Evolutionary conservation across 192 early-diverging fungal species (phyloP), one percentile per base, ranked within the genome.

Genomic region (Ambispora gerdemannii): DNA sequence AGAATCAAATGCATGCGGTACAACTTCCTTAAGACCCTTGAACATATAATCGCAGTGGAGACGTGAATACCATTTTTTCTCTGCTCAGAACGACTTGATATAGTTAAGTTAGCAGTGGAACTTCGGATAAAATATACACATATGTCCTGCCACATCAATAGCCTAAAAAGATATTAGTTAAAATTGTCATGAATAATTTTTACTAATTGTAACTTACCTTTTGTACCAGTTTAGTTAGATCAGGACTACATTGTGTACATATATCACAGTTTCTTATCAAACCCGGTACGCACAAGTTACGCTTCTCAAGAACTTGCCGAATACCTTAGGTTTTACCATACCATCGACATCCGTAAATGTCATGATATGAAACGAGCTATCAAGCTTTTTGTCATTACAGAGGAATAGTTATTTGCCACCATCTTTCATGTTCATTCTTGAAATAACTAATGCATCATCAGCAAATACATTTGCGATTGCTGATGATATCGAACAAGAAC

Each of bases 251-350:
- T 38, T 27, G 27, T 49, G 19, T 61, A 36, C 63, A 73, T 36
- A 24, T 55, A 52, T 51, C 28, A 28, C 63, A 73, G 35, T 53
- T 52, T 58, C 24, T 73, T 47, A 1, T 25, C 31, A 73, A 65
- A 27, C 53, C 58, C 50, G 53, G 2, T 27, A 50, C 30, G 50
- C 68, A 75, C 22, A 75, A 63, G 50, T 61, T 55, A 53, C 34
- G 34, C 30, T 75, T 52, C 34, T 32, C 50, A 47, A 71, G 74
- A 49, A 75, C 61, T 32, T 59, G 22, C 36, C 71, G 51, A 30
- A 71, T 75, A 70, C 74, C 68, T 43, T 75, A 71, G 25, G 50
- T 50, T 75, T 62, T 63, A 66, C 52, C 71, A 56, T 71, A 7
- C 27, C 58, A 69, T 75, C 33, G 35, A 51, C 13, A 70, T 51